phyloP scores from a whole-genome alignment of 1,139 yeast species.

The Taphrina betulina region DNA sequence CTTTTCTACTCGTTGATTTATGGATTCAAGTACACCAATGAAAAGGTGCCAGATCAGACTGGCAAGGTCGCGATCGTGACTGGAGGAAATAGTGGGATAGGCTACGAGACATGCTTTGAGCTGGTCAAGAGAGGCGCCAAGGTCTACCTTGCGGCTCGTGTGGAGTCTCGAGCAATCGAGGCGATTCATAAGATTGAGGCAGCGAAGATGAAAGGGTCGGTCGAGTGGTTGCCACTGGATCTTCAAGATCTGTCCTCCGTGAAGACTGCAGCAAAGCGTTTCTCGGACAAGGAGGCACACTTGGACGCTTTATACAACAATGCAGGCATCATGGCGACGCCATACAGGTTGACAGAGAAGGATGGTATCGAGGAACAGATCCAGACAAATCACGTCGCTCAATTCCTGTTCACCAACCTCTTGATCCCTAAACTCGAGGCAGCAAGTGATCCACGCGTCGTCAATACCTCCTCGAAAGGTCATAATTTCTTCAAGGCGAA shows the following conservation, averaged over 20 bases:
- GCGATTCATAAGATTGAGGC: slow-evolving; percentile 45
- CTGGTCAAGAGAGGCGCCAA: slow-evolving; percentile 47
- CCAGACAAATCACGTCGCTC: slow-evolving; percentile 77
- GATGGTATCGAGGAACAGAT: slow-evolving; percentile 52
- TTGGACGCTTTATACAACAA: slow-evolving; percentile 38
- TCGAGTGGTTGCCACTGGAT: slow-evolving; percentile 45
- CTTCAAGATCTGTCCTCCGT: slow-evolving; percentile 48
- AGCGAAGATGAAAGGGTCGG: slow-evolving; percentile 39
- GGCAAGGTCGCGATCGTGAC: slow-evolving; percentile 43
- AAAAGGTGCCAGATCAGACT: slow-evolving; percentile 50
- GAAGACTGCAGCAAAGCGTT: slow-evolving; percentile 34
- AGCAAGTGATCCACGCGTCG: slow-evolving; percentile 47
- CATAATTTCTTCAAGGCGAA: slow-evolving; percentile 48
- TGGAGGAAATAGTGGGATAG: slow-evolving; percentile 38
- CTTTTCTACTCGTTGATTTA: slow-evolving; percentile 33
- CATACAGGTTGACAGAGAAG: slow-evolving; percentile 35
- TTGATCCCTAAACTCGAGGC: slow-evolving; percentile 54
- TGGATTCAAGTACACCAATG: slow-evolving; percentile 44
- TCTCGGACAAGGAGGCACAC: slow-evolving; percentile 34
- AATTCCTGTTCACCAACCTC: slow-evolving; percentile 65
- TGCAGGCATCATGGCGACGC: slow-evolving; percentile 37
- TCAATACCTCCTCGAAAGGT: slow-evolving; percentile 68
- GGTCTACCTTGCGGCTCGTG: slow-evolving; percentile 50
- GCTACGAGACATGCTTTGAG: slow-evolving; percentile 38
- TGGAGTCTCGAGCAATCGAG: slow-evolving; percentile 44